Evolutionary conservation across 2,329 filamentous ascomycete genomes (phyloP), one percentile per base, ranked within the genome.

Genomic region (Nigrospora oryzae): DNA sequence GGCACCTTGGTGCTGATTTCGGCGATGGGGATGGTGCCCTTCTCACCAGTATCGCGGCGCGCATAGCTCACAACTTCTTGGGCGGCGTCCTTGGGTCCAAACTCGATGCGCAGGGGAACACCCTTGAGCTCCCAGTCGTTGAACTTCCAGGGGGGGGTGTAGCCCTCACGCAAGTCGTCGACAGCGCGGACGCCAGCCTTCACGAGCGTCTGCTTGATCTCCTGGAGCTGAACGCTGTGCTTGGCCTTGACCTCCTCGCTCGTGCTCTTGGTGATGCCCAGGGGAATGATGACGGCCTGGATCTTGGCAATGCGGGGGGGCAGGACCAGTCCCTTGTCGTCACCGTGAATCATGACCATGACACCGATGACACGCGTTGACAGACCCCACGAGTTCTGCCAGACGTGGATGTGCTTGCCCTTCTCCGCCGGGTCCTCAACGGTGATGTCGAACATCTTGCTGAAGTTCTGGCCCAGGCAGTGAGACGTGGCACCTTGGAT

Each of bases 361-460:
- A 97, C 89, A 70, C 93, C 94, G 53, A 98, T 95, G 46, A 91
- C 89, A 63, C 93, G 89, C 44, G 93, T 98, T 1, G 91, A 97
- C 49, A 98, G 79, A 68, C 93, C 93, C 93, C 93, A 98, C 13
- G 89, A 96, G 74, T 98, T 98, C 66, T 98, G 93, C 90, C 91
- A 97, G 46, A 97, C 90, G 61, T 91, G 73, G 46, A 96, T 71
- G 59, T 89, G 83, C 55, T 83, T 77, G 53, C 86, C 86, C 68
- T 87, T 85, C 64, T 93, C 77, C 48, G 75, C 73, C 19, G 93
- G 93, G 61, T 98, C 90, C 66, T 98, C 91, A 30, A 98, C 89
- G 1, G 86, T 95, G 64, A 98, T 97, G 65, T 93, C 86, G 64
- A 97, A 98, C 90, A 98, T 98, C 70, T 94, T 96, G 65, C 85